Evolutionary conservation across 2,329 filamentous ascomycete genomes (phyloP).

Genomic region (Fusarium sp.): DNA sequence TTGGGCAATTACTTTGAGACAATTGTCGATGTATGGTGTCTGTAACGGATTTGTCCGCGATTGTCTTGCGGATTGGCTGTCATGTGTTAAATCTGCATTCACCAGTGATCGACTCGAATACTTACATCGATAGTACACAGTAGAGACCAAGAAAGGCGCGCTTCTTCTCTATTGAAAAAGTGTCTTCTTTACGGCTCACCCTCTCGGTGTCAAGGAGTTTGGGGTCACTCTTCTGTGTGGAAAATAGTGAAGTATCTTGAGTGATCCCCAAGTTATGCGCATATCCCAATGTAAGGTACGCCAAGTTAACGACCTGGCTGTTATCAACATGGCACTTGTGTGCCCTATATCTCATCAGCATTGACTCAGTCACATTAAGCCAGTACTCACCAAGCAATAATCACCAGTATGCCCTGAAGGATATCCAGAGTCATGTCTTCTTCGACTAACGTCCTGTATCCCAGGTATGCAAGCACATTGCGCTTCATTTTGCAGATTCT

Average conservation of each 20-base stretch:
- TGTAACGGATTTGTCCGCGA: slow-evolving; percentile 50
- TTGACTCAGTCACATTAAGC: no score
- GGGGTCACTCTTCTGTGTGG: slow-evolving; percentile 10
- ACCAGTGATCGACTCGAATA: background rate
- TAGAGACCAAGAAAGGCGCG: slow-evolving; percentile 54
- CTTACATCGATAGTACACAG: slow-evolving; percentile 55
- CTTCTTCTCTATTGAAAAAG: slow-evolving; percentile 52
- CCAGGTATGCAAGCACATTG: slow-evolving; percentile 56
- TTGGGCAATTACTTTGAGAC: slow-evolving; percentile 47
- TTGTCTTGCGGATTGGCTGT: slow-evolving; percentile 53
- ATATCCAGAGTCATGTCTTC: slow-evolving; percentile 56
- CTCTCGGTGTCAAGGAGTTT: slow-evolving; percentile 24
- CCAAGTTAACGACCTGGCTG: slow-evolving; percentile 52
- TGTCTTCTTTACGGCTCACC: slow-evolving; percentile 24
- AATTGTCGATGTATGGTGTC: slow-evolving; percentile 49
- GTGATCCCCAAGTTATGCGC: slow-evolving; percentile 55
- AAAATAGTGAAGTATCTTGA: slow-evolving; percentile 12
- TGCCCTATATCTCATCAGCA: slow-evolving; percentile 44
- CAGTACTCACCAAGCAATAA: slow-evolving; percentile 57
- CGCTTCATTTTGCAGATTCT: slow-evolving; percentile 54
- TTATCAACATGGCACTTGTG: slow-evolving; percentile 52
- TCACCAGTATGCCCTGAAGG: slow-evolving; percentile 59
- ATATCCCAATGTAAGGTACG: slow-evolving; percentile 55
- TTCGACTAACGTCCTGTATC: slow-evolving; percentile 55
- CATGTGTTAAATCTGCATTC: background rate